These are phyloP conservation scores for Nigrospora osmanthi DNA, from an alignment of 2,329 filamentous ascomycete species.

Conservation along the genomic window DNA sequence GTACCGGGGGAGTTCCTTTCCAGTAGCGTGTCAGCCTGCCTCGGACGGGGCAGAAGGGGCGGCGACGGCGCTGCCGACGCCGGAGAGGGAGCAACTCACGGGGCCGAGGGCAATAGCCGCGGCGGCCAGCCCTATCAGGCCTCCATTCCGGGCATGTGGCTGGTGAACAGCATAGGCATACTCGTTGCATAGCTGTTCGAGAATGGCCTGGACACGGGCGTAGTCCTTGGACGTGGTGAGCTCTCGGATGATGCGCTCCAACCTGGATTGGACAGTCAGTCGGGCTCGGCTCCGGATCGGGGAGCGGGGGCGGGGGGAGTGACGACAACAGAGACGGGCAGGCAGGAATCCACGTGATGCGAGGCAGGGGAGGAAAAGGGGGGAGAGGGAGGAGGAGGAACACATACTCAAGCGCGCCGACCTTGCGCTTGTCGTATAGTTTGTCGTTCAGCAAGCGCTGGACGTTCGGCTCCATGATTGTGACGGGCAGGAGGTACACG, in stretches of 20 bases:
- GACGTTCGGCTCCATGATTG: slow-evolving; percentile 75
- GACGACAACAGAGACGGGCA: neutral
- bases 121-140: slow-evolving; percentile 88
- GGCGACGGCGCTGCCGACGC: neutral
- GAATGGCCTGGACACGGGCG: slow-evolving; percentile 74
- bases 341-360: too few relatives aligned
- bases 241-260: slow-evolving; percentile 86
- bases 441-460: slow-evolving; percentile 93
- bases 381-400: slow-evolving; percentile 1
- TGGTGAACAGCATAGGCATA: slow-evolving; percentile 97
- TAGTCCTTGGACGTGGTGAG: slow-evolving; percentile 70
- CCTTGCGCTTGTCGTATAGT: slow-evolving; percentile 96
- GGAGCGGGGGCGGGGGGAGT: neutral
- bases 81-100: slow-evolving; percentile 45
- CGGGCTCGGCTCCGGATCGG: neutral
- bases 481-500: neutral
- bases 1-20: slow-evolving; percentile 82
- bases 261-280: slow-evolving; percentile 30
- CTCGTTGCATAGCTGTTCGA: slow-evolving; percentile 94
- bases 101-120: slow-evolving; percentile 91
- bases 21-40: slow-evolving; percentile 7
- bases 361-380: neutral
- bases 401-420: slow-evolving; percentile 87
- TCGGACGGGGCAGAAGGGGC: neutral
- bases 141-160: slow-evolving; percentile 91